Evolutionary conservation across 768 basidiomycete species (phyloP), one percentile per base, ranked within the genome.

Genomic region (Pleurotus citrinopileatus): DNA sequence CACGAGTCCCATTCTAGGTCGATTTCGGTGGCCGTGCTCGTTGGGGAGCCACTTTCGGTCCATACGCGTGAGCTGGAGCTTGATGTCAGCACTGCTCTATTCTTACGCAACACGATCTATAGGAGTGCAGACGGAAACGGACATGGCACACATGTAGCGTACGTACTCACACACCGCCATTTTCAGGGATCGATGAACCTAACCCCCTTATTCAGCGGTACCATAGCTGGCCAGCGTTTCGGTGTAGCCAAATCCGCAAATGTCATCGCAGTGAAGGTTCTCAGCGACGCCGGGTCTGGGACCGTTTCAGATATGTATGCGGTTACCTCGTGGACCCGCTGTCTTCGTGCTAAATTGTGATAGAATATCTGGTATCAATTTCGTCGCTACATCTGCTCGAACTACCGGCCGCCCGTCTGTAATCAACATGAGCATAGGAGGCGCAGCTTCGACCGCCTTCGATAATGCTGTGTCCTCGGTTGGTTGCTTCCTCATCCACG

Each of bases 121-220:
- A 55, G 56, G 58, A 42, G 58, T 23, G 60, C 61, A 20, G 75
- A 77, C 58, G 72, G 68, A 12, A 62, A 72, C 57, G 74, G 74
- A n/a, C 75, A 77, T 54, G 76, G 75, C 13, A 75, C 76, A 28
- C 74, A 74, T 59, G 58, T 45, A 55, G 67, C 72, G 68, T 71
- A 55, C 42, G 70, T 61, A 19, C 4, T 2, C 28, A 9, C 34
- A 19, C 23, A 27, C 28, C 37, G 3, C 0, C 9, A 13, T 37
- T 19, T 5, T 10, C 26, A 20, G 34, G 20, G 32, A 3, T 25
- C 3, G 43, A 15, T 19, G 37, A 54, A 17, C 28, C 13, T 20
- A 5, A 22, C 25, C 10, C n/a, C n/a, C n/a, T n/a, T n/a, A 12
- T 36, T 6, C 44, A 70, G 68, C 23, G 74, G 71, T n/a, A 70